Conservation (phyloP, 2,329 filamentous ascomycete genomes). For the Hirsutella thompsonii region DNA sequence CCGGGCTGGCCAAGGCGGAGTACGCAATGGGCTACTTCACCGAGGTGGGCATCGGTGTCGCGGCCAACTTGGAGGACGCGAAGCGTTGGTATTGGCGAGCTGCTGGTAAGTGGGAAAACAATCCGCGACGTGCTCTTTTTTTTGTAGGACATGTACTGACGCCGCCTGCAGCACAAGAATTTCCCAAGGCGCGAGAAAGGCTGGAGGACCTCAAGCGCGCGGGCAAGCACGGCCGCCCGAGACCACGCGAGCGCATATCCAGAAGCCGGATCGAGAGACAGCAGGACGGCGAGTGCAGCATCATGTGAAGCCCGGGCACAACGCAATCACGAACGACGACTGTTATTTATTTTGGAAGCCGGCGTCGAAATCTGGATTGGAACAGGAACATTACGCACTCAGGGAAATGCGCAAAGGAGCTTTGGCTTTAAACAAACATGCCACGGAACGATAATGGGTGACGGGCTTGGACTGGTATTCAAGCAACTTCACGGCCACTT, state of each 20-base stretch:
- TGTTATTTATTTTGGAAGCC: neutral
- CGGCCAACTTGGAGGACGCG: slow-evolving; percentile 81
- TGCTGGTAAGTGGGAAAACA: slow-evolving; percentile 82
- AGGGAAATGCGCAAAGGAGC: no score
- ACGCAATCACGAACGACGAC: neutral
- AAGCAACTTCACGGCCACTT: no score
- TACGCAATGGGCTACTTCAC: slow-evolving; percentile 97
- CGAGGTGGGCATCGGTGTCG: slow-evolving; percentile 83
- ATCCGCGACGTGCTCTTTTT: no score
- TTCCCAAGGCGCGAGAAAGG: slow-evolving; percentile 82
- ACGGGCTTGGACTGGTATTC: no score
- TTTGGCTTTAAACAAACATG: no score
- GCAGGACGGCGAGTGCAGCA: slow-evolving; percentile 75
- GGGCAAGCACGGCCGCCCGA: slow-evolving; percentile 53
- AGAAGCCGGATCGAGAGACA: slow-evolving; percentile 71
- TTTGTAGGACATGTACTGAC: neutral
- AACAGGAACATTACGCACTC: no score
- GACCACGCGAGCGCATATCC: slow-evolving; percentile 66
- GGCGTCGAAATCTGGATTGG: no score
- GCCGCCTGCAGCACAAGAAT: slow-evolving; percentile 62
- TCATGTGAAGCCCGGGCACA: slow-evolving; percentile 56
- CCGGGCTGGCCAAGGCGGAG: slow-evolving; percentile 83
- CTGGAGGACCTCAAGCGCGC: slow-evolving; percentile 83
- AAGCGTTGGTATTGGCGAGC: slow-evolving; percentile 98
- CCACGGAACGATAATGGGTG: no score